A percentile compares a stretch with the other conserved stretches of the same genome.
Conservation (phyloP, 73 alveolate species). For the Paraurostyla sp. region DNA sequence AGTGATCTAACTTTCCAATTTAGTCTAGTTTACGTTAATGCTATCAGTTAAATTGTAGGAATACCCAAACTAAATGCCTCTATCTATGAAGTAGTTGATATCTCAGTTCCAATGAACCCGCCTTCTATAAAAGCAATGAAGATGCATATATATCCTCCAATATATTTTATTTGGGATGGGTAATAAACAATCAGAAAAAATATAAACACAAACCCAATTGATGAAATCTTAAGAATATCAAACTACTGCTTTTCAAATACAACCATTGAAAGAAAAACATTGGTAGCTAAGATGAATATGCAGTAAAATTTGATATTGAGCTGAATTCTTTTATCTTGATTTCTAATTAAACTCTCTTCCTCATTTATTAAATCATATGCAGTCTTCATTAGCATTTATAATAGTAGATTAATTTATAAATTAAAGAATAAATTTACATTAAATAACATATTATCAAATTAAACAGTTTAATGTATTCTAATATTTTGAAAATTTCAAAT, state of each 20-base stretch:
- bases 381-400: no score
- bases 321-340: not conserved
- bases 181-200: not conserved
- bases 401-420: no score
- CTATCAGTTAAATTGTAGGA: constrained; percentile 14
- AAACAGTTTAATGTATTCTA: no score
- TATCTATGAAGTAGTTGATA: not conserved
- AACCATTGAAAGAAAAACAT: not conserved
- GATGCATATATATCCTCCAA: constrained; percentile 36
- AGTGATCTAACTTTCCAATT: constrained; percentile 5
- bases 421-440: no score
- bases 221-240: not conserved
- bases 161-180: not conserved
- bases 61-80: constrained; percentile 18
- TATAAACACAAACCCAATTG: not conserved
- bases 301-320: not conserved
- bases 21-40: not conserved
- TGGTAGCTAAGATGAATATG: not conserved
- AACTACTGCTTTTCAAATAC: not conserved
- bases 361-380: not conserved
- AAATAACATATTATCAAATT: no score
- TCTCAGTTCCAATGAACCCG: not conserved
- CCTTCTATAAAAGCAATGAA: not conserved
- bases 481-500: no score
- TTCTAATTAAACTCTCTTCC: not conserved